Evolutionary conservation across 2,329 filamentous ascomycete species (phyloP), one percentile per base, ranked within the genome.

Genomic region (Aspergillus tamarii): DNA sequence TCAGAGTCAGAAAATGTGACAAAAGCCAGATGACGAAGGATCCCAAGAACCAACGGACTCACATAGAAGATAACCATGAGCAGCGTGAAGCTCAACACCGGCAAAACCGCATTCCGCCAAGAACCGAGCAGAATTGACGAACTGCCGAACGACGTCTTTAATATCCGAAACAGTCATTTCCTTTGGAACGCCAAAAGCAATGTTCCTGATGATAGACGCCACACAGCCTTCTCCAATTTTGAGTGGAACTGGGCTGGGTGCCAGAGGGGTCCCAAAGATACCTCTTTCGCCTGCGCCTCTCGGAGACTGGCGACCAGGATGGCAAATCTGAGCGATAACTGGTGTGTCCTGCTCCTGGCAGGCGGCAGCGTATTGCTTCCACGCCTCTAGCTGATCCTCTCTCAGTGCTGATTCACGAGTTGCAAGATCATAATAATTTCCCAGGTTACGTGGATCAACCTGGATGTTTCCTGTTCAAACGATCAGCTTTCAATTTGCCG

Each of bases 151-250:
- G 0, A 85, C 81, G 1, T 80, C 75, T 19, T 81, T 72, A 53
- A 88, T 87, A 19, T 89, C 86, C 0, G 74, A 69, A 0, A 71
- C 12, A 0, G 79, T 83, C 82, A 88, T 84, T 39, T 80, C 86
- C 46, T 80, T 80, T 0, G 87, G 87, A 0, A 80, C 84, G 2
- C 84, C 85, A 11, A 73, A 67, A 39, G 63, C 52, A 16, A 62
- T 11, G 3, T 39, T 14, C 8, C 57, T 53, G 2, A 59, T 14
- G 11, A 60, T 7, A 1, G 11, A 43, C 0, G 50, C 60, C 4
- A 34, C 28, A 23, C 36, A 34, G 11, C 63, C 60, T 1, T 12
- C 46, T 8, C 62, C 62, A 12, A 62, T 34, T 2, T 62, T n/a
- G 12, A 66, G 10, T 0, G 62, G 59, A 23, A 62, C 34, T 19